Evolutionary conservation across 1,284 basidiomycete genomes (phyloP), one percentile per base, ranked within the genome.

Genomic region (Moesziomyces sp.): DNA sequence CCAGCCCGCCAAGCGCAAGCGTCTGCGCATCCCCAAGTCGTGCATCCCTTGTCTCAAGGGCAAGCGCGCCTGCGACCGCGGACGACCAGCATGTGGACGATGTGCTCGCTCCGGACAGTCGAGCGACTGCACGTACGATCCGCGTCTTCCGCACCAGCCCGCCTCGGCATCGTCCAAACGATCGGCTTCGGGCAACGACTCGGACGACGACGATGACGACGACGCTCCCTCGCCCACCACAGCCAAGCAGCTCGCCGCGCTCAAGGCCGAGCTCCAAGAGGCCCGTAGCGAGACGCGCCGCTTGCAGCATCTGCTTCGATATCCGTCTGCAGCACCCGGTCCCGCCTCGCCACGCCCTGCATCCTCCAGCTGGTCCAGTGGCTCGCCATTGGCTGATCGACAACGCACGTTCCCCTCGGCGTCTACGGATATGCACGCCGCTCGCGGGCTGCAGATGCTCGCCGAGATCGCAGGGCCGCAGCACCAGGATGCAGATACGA

Each of bases 11-110:
- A 72, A 72, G 40, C 65, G 72, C 26, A 70, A 68, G 44, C 67
- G 72, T 23, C 58, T 70, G 10, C 66, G 72, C n/a, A 70, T 74
- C 40, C 72, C 72, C 35, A 74, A 74, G 38, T 70, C 67, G 2
- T 74, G 72, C 59, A 61, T 74, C 14, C 72, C 72, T 0, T 74
- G 72, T 24, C 46, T 70, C 13, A 65, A 59, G 47, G 72, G 65
- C n/a, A 74, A 74, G 45, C 58, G 72, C 13, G 65, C 65, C 14
- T 74, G 72, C 53, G 72, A 74, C 52, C 66, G 72, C 14, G 63
- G 52, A 18, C 55, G 65, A 23, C 72, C 72, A 18, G 62, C 61
- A 5, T 74, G 72, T 40, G 66, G 65, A 5, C 47, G 72, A 24
- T 74, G 72, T 19, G 56, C 53, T 19, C 50, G 60, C 10, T 58